These are phyloP conservation scores for Beauveria sp. DNA, from an alignment of 2,329 filamentous ascomycete genomes.

Conservation along the genomic window DNA sequence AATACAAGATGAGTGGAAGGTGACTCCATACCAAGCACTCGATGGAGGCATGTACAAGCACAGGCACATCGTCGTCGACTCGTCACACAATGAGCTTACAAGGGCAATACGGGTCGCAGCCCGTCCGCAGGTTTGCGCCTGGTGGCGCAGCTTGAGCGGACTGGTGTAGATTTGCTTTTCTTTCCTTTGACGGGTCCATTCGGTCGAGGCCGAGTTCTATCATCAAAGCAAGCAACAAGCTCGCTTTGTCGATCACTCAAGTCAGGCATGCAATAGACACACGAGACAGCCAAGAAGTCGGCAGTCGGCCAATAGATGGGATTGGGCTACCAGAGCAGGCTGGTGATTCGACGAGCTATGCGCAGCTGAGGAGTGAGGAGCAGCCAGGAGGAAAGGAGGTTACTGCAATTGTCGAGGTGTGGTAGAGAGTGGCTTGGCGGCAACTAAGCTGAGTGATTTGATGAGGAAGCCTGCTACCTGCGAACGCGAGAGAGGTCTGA, in stretches of 20 bases:
- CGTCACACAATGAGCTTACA: background rate
- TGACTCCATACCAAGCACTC: background rate
- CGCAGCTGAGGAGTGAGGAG: background rate
- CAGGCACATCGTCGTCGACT: background rate
- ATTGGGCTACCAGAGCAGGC: background rate
- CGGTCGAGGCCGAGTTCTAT: background rate
- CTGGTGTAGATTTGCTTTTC: slow-evolving; percentile 4
- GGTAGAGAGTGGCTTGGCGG: background rate
- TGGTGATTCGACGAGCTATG: background rate
- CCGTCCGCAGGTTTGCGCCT: slow-evolving; percentile 5
- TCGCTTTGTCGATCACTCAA: background rate
- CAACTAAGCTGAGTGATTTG: slow-evolving; percentile 9
- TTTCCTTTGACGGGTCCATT: background rate
- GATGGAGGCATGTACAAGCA: background rate
- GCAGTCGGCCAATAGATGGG: background rate
- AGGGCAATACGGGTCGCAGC: background rate
- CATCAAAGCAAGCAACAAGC: background rate
- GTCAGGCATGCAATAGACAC: background rate
- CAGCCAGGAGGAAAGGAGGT: background rate
- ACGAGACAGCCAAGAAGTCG: background rate
- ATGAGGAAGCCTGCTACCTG: background rate
- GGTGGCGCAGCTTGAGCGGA: background rate
- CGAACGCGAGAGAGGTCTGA: background rate
- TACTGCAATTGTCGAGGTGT: background rate
- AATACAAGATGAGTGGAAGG: background rate